These are phyloP conservation scores for Pelomyxa schiedti DNA, from an alignment of 78 protist species.

Conservation along the genomic window DNA sequence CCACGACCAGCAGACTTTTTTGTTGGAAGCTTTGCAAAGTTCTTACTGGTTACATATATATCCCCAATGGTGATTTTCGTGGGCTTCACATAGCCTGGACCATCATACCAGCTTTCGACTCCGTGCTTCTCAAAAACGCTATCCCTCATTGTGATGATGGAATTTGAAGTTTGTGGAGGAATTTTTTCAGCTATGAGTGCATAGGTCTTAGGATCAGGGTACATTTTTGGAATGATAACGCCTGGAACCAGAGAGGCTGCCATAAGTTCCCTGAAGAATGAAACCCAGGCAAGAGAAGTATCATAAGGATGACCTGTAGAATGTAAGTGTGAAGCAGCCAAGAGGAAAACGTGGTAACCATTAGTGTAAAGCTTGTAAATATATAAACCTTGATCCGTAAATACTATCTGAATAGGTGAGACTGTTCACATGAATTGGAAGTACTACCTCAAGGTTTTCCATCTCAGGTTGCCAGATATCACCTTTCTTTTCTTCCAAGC, in stretches of 20 bases:
- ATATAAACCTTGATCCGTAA: too few species aligned
- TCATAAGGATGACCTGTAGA: conserved; percentile 3
- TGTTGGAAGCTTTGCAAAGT: not conserved
- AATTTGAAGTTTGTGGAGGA: not conserved
- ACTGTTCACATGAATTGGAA: too few species aligned
- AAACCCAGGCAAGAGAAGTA: conserved; percentile 4
- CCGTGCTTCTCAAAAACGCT: not conserved
- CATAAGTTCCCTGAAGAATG: not conserved
- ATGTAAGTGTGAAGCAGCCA: too few species aligned
- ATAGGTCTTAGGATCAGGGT: not conserved
- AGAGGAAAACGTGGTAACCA: too few species aligned
- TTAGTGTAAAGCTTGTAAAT: not conserved
- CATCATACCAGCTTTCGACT: conserved; percentile 12
- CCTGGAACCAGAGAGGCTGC: not conserved
- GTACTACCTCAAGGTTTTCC: not conserved
- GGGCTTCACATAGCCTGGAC: not conserved
- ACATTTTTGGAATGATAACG: not conserved
- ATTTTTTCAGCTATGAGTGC: not conserved
- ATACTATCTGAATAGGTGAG: too few species aligned
- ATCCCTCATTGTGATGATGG: not conserved
- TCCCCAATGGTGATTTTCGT: conserved; percentile 1
- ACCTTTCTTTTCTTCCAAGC: not conserved
- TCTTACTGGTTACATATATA: not conserved
- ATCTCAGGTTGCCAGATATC: not conserved
- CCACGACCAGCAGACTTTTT: not conserved